Evolutionary conservation across 139 green algal genomes (phyloP).

Genomic region (Picochlorum sp.): DNA sequence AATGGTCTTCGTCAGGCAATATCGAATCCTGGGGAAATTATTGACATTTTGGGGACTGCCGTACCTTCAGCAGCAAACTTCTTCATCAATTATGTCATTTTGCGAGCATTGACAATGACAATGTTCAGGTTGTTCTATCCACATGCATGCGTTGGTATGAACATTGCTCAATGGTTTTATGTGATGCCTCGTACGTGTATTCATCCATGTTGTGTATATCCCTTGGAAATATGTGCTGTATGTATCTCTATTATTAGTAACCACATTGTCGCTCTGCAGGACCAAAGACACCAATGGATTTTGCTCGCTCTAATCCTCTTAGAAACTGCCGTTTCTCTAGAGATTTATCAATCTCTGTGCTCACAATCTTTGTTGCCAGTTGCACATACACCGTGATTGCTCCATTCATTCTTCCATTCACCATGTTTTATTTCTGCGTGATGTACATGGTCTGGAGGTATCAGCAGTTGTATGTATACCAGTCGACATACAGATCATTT

Average conservation of each 20-base stretch:
- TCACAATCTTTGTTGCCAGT: slow-evolving; percentile 8
- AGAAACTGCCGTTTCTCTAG: slow-evolving; percentile 25
- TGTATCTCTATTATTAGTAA: neutral
- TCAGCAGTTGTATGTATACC: slow-evolving; percentile 49
- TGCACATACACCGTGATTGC: slow-evolving; percentile 43
- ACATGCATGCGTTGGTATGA: slow-evolving; percentile 9
- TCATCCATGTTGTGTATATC: neutral
- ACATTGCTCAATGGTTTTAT: slow-evolving; percentile 17
- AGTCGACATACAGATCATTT: slow-evolving; percentile 29
- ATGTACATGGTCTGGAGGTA: slow-evolving; percentile 46
- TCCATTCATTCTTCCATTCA: slow-evolving; percentile 55
- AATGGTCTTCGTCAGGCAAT: slow-evolving; percentile 21
- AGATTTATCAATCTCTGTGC: slow-evolving; percentile 21
- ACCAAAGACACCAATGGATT: slow-evolving; percentile 16
- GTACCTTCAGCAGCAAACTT: slow-evolving; percentile 43
- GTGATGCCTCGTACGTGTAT: neutral
- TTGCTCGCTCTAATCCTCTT: slow-evolving; percentile 6
- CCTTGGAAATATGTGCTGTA: too few species aligned
- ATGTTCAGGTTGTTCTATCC: slow-evolving; percentile 41
- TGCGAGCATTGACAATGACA: slow-evolving; percentile 34
- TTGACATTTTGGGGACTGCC: neutral
- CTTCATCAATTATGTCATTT: slow-evolving; percentile 60
- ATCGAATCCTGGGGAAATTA: neutral
- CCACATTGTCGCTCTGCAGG: slow-evolving; percentile 5
- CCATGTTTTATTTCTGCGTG: slow-evolving; percentile 44